A percentile compares a stretch with the other conserved stretches of the same genome.
These are phyloP conservation scores for Cryptococcus sp. DNA, from an alignment of 1,284 basidiomycete genomes.

Conservation along the genomic window DNA sequence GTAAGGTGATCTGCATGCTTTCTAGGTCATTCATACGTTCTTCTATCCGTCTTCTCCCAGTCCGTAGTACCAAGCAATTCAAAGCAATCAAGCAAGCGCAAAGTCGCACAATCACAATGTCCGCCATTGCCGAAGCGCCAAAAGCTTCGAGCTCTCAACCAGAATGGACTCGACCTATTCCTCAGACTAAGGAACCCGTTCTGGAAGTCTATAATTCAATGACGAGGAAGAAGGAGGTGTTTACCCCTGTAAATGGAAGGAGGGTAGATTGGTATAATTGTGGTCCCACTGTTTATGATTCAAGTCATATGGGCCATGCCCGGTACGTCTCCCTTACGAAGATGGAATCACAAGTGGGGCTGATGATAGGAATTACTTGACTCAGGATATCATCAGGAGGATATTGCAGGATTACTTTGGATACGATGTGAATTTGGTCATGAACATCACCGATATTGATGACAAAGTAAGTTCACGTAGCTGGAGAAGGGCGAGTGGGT, in stretches of 20 bases:
- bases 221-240: conserved; percentile 85
- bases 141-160: conserved; percentile 34
- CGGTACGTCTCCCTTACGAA: conserved; percentile 55
- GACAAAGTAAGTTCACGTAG: conserved; percentile 71
- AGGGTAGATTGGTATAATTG: conserved; percentile 99
- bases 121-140: conserved; percentile 18
- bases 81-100: background rate
- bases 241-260: conserved; percentile 73
- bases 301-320: conserved; percentile 98
- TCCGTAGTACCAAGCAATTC: background rate
- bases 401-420: conserved; percentile 95
- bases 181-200: conserved; percentile 42
- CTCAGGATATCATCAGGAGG: conserved; percentile 90
- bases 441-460: conserved; percentile 99
- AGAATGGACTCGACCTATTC: conserved; percentile 42
- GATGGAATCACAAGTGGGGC: too few species aligned
- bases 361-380: conserved; percentile 81
- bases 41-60: too few species aligned
- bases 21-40: too few species aligned
- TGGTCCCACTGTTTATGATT: conserved; percentile 99
- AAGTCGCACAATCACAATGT: conserved; percentile 9
- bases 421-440: conserved; percentile 97
- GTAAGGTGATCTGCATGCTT: too few species aligned
- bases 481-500: background rate
- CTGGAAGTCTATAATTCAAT: conserved; percentile 92